Evolutionary conservation across 495 filamentous ascomycete genomes (phyloP), one percentile per base, ranked within the genome.

Genomic region (Amorphotheca resinae): DNA sequence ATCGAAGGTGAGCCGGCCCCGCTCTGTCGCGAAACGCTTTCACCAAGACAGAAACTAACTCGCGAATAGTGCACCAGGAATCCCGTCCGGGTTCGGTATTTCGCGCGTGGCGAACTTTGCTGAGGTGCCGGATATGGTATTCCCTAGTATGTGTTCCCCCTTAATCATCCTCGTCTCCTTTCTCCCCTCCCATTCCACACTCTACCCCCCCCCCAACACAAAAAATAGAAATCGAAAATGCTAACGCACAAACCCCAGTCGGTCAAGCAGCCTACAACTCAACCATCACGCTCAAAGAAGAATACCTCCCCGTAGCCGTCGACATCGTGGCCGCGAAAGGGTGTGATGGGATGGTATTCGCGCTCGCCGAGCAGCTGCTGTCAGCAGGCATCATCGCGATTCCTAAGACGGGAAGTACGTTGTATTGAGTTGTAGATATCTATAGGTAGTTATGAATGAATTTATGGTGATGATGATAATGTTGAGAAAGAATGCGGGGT

Each of bases 271-370:
- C 62, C 0, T 71, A 72, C 37, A 62, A 65, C 44, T 73, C 68
- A 4, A 68, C 59, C 4, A 66, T 80, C 40, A 74, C 73, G 0
- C 37, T 65, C 1, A 61, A 73, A 35, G 59, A 57, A 20, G 78
- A 81, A 58, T 62, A 63, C 22, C 47, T 80, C 25, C 77, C 77
- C 1, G 76, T 83, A 0, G 68, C 67, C 0, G 65, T 80, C 15
- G 65, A 71, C 44, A 61, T 83, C 26, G 57, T 77, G 54, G 76
- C 70, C 2, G 70, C 74, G 2, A 68, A 69, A 35, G 77, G 76
- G 0, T 82, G 79, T 45, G 79, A 83, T 59, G 64, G 68, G 0
- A 62, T 81, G 58, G 53, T 81, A 33, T 73, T 68, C 11, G 64
- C 59, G 23, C 51, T 81, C 31, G 66, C 75, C n/a, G 54, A 65